Conservation (phyloP, 2,329 filamentous ascomycete genomes). For the Gaeumannomyces sp. region DNA sequence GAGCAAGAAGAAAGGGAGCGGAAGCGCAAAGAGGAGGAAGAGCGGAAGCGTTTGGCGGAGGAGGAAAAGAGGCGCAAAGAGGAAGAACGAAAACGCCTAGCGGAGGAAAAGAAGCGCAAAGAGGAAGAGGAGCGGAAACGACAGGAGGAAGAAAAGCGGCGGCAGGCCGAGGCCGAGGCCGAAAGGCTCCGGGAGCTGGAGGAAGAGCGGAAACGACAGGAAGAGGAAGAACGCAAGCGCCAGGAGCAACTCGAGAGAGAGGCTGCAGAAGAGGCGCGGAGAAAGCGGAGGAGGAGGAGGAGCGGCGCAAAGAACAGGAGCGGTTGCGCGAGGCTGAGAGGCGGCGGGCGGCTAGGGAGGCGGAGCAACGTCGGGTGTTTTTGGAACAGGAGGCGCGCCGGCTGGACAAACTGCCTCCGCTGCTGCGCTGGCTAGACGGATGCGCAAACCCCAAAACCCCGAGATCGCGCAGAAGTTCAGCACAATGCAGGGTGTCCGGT, state of each 20-base stretch:
- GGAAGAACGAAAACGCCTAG: slow-evolving; percentile 21
- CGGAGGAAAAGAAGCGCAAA: slow-evolving; percentile 26
- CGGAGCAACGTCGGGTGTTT: slow-evolving; percentile 42
- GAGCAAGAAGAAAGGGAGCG: slow-evolving; percentile 23
- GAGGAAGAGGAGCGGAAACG: slow-evolving; percentile 29
- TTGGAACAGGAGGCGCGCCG: slow-evolving; percentile 50
- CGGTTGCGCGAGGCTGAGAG: slow-evolving; percentile 42
- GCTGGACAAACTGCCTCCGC: slow-evolving; percentile 50
- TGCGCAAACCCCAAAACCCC: slow-evolving; percentile 44
- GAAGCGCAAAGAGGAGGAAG: slow-evolving; percentile 23
- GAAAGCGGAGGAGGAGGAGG: slow-evolving; percentile 47
- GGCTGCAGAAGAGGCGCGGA: slow-evolving; percentile 42
- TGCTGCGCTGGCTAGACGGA: slow-evolving; percentile 55
- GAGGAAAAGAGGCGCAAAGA: slow-evolving; percentile 20
- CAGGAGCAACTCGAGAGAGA: slow-evolving; percentile 41
- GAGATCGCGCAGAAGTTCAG: slow-evolving; percentile 49
- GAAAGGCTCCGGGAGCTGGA: slow-evolving; percentile 22
- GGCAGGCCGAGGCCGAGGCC: slow-evolving; percentile 22
- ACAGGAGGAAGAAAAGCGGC: slow-evolving; percentile 26
- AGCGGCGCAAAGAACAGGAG: slow-evolving; percentile 45
- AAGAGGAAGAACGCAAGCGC: slow-evolving; percentile 40
- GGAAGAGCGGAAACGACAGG: slow-evolving; percentile 23
- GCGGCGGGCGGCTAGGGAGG: slow-evolving; percentile 37
- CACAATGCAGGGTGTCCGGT: slow-evolving; percentile 54
- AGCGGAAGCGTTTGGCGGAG: slow-evolving; percentile 23